Evolutionary conservation across 2,329 filamentous ascomycete species (phyloP).

Genomic region (Thyridium curvatum): DNA sequence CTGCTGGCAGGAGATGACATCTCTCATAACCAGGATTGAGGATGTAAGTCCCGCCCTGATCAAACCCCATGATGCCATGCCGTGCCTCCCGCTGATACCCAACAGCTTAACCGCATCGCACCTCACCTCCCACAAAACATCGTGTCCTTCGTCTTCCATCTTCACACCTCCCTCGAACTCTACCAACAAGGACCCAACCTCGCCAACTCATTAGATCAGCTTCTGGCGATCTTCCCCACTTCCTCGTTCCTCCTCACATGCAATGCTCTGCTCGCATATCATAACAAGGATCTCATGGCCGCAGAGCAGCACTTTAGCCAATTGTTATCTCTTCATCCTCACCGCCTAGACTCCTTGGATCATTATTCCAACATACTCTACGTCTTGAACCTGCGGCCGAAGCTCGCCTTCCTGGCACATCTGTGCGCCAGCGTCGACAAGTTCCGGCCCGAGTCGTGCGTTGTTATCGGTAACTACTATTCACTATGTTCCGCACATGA

Average conservation of each 20-base stretch:
- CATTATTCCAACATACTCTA: constrained; percentile 98
- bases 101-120: constrained; percentile 63
- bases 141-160: constrained; percentile 88
- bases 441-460: constrained; percentile 94
- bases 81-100: not conserved
- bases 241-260: constrained; percentile 90
- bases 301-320: constrained; percentile 68
- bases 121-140: constrained; percentile 80
- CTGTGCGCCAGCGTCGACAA: constrained; percentile 88
- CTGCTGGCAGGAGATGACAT: constrained; percentile 88
- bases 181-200: constrained; percentile 78
- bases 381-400: constrained; percentile 80
- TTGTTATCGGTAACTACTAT: constrained; percentile 96
- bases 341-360: constrained; percentile 82
- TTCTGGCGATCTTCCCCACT: constrained; percentile 77
- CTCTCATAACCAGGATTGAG: constrained; percentile 71
- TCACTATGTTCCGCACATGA: constrained; percentile 91
- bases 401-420: constrained; percentile 87
- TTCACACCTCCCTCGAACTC: constrained; percentile 84
- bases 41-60: constrained; percentile 51
- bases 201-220: constrained; percentile 67
- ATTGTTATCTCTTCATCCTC: constrained; percentile 66
- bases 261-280: constrained; percentile 81
- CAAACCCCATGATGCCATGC: too few relatives aligned
- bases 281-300: constrained; percentile 72